These are phyloP conservation scores for Heracleum sosnowskyi DNA, from an alignment of 129 eudicot genomes.

Conservation along the genomic window DNA sequence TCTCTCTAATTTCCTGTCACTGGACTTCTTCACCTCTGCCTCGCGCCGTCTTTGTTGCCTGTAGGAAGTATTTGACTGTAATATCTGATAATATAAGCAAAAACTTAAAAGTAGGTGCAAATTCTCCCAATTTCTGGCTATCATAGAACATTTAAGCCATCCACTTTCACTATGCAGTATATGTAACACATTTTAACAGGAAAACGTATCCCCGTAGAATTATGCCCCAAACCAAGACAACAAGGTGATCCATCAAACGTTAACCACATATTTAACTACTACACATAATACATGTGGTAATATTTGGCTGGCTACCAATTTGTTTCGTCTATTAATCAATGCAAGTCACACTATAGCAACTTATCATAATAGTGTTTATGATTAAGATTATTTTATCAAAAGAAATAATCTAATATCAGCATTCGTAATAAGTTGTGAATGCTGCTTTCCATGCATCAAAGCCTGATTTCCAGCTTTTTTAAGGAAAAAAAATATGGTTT, in stretches of 20 bases:
- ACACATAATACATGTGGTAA: not conserved
- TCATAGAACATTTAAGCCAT: not conserved
- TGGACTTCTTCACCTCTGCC: constrained; percentile 67
- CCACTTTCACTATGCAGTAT: not conserved
- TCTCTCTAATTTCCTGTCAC: constrained; percentile 47
- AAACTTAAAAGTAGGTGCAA: too few species aligned
- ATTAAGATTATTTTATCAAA: too few species aligned
- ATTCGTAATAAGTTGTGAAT: too few species aligned
- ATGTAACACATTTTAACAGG: not conserved
- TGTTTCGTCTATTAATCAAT: not conserved
- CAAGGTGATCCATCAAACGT: not conserved
- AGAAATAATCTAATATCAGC: not conserved
- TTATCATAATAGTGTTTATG: not conserved
- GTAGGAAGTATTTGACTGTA: not conserved
- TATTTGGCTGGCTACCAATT: not conserved
- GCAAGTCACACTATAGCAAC: not conserved
- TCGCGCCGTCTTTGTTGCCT: constrained; percentile 89
- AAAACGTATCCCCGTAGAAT: not conserved
- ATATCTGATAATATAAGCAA: not conserved
- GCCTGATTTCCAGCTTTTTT: not conserved
- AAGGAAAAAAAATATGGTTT: not conserved
- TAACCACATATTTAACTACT: not conserved
- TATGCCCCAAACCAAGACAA: not conserved
- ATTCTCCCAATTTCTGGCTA: too few species aligned
- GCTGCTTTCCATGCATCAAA: too few species aligned